These are phyloP conservation scores for Lentinula lateritia DNA, from an alignment of 768 basidiomycete species.

Conservation along the genomic window DNA sequence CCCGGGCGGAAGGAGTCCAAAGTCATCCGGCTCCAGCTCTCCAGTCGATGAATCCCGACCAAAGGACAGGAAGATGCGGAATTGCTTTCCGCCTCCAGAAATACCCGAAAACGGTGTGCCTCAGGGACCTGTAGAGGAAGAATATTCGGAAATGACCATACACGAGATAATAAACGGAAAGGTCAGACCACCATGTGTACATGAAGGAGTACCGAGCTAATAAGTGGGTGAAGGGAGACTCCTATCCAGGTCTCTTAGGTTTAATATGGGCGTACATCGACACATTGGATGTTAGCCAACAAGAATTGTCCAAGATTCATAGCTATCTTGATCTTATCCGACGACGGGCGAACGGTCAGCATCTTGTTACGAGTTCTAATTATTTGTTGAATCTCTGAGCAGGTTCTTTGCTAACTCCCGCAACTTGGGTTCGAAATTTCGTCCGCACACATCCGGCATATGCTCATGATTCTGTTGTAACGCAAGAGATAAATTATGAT, in stretches of 20 bases:
- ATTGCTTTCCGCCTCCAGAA: slow-evolving; percentile 67
- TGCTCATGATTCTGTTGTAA: slow-evolving; percentile 88
- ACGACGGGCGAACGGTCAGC: slow-evolving; percentile 72
- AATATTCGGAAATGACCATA: slow-evolving; percentile 90
- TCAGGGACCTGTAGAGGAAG: slow-evolving; percentile 56
- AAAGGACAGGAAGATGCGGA: slow-evolving; percentile 65
- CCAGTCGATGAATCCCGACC: slow-evolving; percentile 29
- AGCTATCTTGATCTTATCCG: slow-evolving; percentile 79
- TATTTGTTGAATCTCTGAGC: background rate
- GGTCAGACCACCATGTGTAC: slow-evolving; percentile 30
- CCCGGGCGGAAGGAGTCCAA: slow-evolving; percentile 38
- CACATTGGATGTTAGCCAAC: slow-evolving; percentile 70
- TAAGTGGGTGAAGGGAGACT: slow-evolving; percentile 36
- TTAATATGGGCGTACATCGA: slow-evolving; percentile 82
- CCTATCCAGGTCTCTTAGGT: slow-evolving; percentile 77
- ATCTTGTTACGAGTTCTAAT: slow-evolving; percentile 4
- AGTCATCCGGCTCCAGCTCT: slow-evolving; percentile 35
- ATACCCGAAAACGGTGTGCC: slow-evolving; percentile 38
- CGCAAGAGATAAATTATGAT: slow-evolving; percentile 90
- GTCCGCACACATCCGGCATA: slow-evolving; percentile 89
- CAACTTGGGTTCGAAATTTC: slow-evolving; percentile 91
- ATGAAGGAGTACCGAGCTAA: background rate
- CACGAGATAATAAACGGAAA: slow-evolving; percentile 95
- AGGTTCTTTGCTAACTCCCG: slow-evolving; percentile 83
- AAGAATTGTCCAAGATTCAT: slow-evolving; percentile 56